These are phyloP conservation scores for Trichodelitschia bisporula DNA, from an alignment of 495 filamentous ascomycete genomes.

Conservation along the genomic window DNA sequence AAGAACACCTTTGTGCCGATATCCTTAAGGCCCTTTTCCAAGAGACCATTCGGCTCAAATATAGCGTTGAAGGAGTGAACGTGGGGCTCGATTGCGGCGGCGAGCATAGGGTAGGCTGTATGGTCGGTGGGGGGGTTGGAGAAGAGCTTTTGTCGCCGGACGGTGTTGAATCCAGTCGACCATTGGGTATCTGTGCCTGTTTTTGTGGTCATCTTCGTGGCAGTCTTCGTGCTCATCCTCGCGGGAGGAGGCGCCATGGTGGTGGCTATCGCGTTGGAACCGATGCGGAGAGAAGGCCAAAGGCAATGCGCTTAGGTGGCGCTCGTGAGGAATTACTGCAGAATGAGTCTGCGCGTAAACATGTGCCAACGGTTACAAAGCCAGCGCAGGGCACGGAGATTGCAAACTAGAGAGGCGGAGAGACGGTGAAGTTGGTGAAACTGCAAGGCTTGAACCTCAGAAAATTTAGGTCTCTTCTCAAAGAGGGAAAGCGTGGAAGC, in stretches of 20 bases:
- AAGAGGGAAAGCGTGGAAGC: too few species aligned
- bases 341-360: too few species aligned
- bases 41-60: constrained; percentile 40
- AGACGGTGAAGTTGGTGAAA: too few species aligned
- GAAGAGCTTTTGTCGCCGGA: constrained; percentile 68
- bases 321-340: too few species aligned
- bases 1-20: constrained; percentile 76
- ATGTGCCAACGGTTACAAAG: too few species aligned
- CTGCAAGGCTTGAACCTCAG: too few species aligned
- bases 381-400: too few species aligned
- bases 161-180: constrained; percentile 59
- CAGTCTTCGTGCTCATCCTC: too few species aligned
- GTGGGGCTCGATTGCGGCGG: constrained; percentile 64
- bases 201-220: background rate
- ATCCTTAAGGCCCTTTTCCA: constrained; percentile 57
- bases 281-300: background rate
- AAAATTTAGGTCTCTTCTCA: too few species aligned
- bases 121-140: constrained; percentile 63
- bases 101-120: constrained; percentile 69
- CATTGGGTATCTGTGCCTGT: constrained; percentile 33
- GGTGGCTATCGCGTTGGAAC: constrained; percentile 12
- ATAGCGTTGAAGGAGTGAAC: constrained; percentile 92
- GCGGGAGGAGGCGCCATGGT: constrained; percentile 26
- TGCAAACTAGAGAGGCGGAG: too few species aligned
- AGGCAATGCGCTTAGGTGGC: too few species aligned